Evolutionary conservation across 768 basidiomycete genomes (phyloP).

Genomic region (Psilocybe tampanensis): DNA sequence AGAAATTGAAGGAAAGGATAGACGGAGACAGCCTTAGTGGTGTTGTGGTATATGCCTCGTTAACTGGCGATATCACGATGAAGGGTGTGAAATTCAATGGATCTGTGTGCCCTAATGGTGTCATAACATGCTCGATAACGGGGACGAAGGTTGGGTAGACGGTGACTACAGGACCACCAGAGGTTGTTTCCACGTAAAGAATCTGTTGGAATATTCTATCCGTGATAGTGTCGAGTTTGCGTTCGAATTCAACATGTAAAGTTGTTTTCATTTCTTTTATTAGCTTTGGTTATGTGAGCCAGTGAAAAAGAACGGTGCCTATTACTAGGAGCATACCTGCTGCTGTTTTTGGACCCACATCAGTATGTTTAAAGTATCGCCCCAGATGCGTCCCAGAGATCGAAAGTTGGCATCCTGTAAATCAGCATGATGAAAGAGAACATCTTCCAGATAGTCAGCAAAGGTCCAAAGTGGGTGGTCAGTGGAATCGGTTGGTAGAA

Average conservation of each 20-base stretch:
- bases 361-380: background rate
- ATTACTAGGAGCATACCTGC: background rate
- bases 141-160: background rate
- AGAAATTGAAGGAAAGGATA: background rate
- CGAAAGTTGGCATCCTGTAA: background rate
- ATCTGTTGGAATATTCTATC: background rate
- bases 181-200: background rate
- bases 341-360: background rate
- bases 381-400: background rate
- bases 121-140: background rate
- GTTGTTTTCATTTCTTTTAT: background rate
- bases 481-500: background rate
- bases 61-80: too few relatives aligned
- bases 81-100: too few relatives aligned
- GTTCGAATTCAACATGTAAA: background rate
- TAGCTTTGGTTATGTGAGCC: background rate
- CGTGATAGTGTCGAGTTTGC: background rate
- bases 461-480: background rate
- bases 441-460: background rate
- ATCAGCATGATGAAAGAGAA: background rate
- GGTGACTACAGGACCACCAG: background rate
- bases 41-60: too few relatives aligned
- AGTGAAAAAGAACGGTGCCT: background rate
- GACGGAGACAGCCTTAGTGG: background rate
- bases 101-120: too few relatives aligned